Evolutionary conservation across 2,329 filamentous ascomycete species (phyloP), one percentile per base, ranked within the genome.

Genomic region (Apiospora arundinis): DNA sequence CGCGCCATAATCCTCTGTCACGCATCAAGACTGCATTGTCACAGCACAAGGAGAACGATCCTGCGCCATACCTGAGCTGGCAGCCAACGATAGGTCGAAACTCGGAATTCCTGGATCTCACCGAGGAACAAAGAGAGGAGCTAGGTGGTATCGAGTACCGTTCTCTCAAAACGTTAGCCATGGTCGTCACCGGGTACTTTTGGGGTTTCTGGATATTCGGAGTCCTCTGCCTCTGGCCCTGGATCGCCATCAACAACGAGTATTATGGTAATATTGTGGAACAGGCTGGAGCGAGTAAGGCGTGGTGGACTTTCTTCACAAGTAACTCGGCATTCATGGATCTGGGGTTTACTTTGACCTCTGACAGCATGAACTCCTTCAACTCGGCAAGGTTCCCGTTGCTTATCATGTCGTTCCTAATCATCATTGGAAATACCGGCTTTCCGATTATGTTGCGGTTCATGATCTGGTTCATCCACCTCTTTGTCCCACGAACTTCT

Each of bases 91-190:
- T 98, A 70, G 95, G 93, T 32, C 91, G 96, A 74, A 99, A 99
- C 80, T 98, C 95, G 14, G 92, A 93, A 48, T 99, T 98, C 78
- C 88, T 96, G 16, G 94, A 95, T 75, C 82, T 99, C 74, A 93
- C 92, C 0, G 92, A 97, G 75, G 94, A 96, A 74, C 95, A 99
- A 82, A 90, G 96, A 75, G 95, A 99, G 79, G 96, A 99, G 81
- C 84, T 99, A 2, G 96, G 96, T 14, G 96, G 96, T 25, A 97
- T 99, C 74, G 96, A 99, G 81, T 99, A 99, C 78, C 92, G 96
- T 7, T 93, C 95, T 0, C 81, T 99, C 72, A 97, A 97, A 81
- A 94, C 94, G 2, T 83, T 99, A 67, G 93, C 93, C 1, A 80
- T 94, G 40, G 91, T 98, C 42, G 85, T 98, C 25, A 87, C 93